Base-by-base conservation (phyloP, 2,329 filamentous ascomycete species). In the Gaeumannomyces sp. region DNA sequence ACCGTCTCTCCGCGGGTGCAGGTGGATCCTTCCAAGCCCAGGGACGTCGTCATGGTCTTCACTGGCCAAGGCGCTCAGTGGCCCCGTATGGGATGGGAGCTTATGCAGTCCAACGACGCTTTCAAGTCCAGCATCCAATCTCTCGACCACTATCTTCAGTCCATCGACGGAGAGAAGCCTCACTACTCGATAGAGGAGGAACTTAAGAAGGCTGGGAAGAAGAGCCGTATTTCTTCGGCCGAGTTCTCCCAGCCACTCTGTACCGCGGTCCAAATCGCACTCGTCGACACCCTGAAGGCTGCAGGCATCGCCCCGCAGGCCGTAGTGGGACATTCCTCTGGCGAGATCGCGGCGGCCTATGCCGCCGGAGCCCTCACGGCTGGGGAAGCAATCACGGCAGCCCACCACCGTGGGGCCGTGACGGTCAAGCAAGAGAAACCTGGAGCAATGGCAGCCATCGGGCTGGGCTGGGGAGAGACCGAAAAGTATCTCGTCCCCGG, bases 391-490 rank as follows among this genome's bases (percentile, higher is more conserved):
- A 69, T 71, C 31, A 38, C 60, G 19, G 64, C 69, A 13, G 69
- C 71, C 27, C 68, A 69, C 63, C 68, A 65, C 66, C 72, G 65
- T 50, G 71, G 64, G 19, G 33, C 60, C 13, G n/a, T 45, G n/a
- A 7, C 25, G 22, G 31, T 25, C 35, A 5, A 33, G 59, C 19
- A 5, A 8, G 16, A 31, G 14, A 16, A 60, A 29, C 29, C 28
- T 1, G 72, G 72, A 11, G 79, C 78, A 0, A 73, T 71, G 53
- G 81, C 82, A 77, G 76, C 80, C 65, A 78, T 75, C 0, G 75
- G 78, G 1, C 74, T 75, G 1, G 27, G 28, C 27, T n/a, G 25
- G 22, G n/a, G 2, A 22, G 29, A 56, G n/a, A 28, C 31, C 1
- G 7, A 8, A 14, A 8, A n/a, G 22, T 19, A 45, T 13, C 35